Evolutionary conservation across 208 protist species (phyloP).

Genomic region (Acanthamoeba castellanii): DNA sequence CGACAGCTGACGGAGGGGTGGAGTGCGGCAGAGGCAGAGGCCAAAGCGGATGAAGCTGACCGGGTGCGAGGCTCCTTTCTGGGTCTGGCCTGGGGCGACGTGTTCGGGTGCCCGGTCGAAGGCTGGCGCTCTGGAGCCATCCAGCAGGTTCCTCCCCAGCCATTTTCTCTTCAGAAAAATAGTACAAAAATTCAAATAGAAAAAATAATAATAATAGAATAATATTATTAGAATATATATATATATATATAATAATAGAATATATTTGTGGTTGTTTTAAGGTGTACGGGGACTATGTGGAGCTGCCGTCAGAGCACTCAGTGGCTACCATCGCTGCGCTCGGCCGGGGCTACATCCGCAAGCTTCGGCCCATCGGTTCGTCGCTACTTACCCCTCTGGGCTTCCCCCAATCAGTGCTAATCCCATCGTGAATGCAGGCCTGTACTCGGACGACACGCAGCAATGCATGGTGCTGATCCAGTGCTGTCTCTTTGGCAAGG

Average conservation of each 20-base stretch:
- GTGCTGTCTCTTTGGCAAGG: neutral
- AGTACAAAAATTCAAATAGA: neutral
- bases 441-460: slow-evolving; percentile 51
- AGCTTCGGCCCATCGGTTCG: slow-evolving; percentile 26
- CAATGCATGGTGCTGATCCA: slow-evolving; percentile 38
- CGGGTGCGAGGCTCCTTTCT: slow-evolving; percentile 18
- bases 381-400: neutral
- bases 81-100: slow-evolving; percentile 38
- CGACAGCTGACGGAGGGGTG: neutral
- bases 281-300: neutral
- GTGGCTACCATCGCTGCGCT: neutral
- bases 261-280: too few species aligned
- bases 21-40: neutral
- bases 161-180: too few species aligned
- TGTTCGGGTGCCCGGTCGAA: slow-evolving; percentile 27
- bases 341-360: neutral
- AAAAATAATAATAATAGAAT: neutral
- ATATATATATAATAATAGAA: too few species aligned
- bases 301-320: neutral
- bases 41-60: neutral
- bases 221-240: too few species aligned
- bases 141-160: neutral
- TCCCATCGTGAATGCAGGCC: neutral
- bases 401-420: too few species aligned
- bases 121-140: slow-evolving; percentile 21